phyloP scores from a whole-genome alignment of 805 yeast species.

The Cephaloascus fragrans region DNA sequence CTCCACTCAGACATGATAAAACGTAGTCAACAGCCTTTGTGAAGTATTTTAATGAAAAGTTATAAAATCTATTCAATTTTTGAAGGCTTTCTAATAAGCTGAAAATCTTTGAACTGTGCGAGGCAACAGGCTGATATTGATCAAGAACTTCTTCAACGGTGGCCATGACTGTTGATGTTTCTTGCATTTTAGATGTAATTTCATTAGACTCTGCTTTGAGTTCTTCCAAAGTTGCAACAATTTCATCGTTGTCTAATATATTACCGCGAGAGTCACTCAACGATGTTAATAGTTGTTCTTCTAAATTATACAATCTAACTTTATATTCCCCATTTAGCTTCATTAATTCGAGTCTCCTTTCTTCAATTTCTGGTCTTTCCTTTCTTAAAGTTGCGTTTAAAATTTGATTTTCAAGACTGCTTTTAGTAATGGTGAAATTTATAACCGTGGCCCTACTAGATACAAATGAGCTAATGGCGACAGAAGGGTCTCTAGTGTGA shows the following conservation, averaged over 20 bases:
- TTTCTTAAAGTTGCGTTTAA: slow-evolving; percentile 44
- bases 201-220: slow-evolving; percentile 54
- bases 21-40: slow-evolving; percentile 18
- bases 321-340: slow-evolving; percentile 52
- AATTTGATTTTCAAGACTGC: slow-evolving; percentile 54
- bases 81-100: slow-evolving; percentile 32
- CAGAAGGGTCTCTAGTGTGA: slow-evolving; percentile 48
- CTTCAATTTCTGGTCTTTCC: slow-evolving; percentile 60
- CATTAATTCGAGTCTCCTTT: slow-evolving; percentile 41
- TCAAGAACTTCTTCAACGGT: slow-evolving; percentile 39
- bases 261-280: slow-evolving; percentile 49
- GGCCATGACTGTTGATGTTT: slow-evolving; percentile 44
- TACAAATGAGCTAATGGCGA: slow-evolving; percentile 42
- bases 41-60: slow-evolving; percentile 41
- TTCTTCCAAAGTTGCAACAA: slow-evolving; percentile 50
- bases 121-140: slow-evolving; percentile 45
- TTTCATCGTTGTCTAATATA: slow-evolving; percentile 56
- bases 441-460: slow-evolving; percentile 50
- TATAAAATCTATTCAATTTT: slow-evolving; percentile 42
- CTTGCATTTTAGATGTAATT: slow-evolving; percentile 41
- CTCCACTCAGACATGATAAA: slow-evolving; percentile 10
- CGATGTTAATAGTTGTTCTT: slow-evolving; percentile 44
- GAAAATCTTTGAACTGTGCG: slow-evolving; percentile 41
- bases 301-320: slow-evolving; percentile 43
- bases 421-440: slow-evolving; percentile 66